A percentile compares a stretch with the other conserved stretches of the same genome.
Conservation (phyloP, 2,329 filamentous ascomycete species). For the Emergomyces orientalis region DNA sequence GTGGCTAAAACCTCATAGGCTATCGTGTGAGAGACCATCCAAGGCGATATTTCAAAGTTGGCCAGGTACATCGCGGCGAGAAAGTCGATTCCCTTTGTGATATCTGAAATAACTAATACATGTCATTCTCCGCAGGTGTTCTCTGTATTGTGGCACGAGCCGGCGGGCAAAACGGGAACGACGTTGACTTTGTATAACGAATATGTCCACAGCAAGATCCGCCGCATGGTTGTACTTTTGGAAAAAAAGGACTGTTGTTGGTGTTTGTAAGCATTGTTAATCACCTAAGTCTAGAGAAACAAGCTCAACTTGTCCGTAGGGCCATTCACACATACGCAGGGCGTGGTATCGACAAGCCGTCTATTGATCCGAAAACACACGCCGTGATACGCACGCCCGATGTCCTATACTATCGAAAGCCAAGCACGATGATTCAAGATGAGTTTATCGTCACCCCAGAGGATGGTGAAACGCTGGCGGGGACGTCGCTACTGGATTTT, state of each 20-base stretch:
- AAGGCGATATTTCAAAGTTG: neutral
- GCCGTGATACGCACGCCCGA: conserved; percentile 29
- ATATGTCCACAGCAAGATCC: conserved; percentile 23
- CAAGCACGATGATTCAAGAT: neutral
- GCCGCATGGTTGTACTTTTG: conserved; percentile 28
- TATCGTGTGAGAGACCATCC: neutral
- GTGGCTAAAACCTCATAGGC: neutral
- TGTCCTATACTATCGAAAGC: neutral
- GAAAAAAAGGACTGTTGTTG: conserved; percentile 21
- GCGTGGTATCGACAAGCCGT: conserved; percentile 29
- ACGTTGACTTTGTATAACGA: conserved; percentile 16
- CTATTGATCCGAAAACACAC: conserved; percentile 30
- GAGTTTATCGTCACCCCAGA: neutral
- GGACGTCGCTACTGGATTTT: conserved; percentile 34
- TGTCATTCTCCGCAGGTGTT: conserved; percentile 20
- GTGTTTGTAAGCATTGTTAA: conserved; percentile 25
- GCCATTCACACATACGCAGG: conserved; percentile 34
- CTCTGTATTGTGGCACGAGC: conserved; percentile 26
- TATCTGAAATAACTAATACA: neutral
- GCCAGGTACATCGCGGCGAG: neutral
- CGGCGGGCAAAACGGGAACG: conserved; percentile 14
- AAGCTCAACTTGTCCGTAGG: conserved; percentile 19
- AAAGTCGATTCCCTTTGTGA: neutral
- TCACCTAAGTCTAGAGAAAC: neutral
- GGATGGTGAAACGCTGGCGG: conserved; percentile 20